Evolutionary conservation across 768 basidiomycete species (phyloP).

Genomic region (Megacollybia marginata): DNA sequence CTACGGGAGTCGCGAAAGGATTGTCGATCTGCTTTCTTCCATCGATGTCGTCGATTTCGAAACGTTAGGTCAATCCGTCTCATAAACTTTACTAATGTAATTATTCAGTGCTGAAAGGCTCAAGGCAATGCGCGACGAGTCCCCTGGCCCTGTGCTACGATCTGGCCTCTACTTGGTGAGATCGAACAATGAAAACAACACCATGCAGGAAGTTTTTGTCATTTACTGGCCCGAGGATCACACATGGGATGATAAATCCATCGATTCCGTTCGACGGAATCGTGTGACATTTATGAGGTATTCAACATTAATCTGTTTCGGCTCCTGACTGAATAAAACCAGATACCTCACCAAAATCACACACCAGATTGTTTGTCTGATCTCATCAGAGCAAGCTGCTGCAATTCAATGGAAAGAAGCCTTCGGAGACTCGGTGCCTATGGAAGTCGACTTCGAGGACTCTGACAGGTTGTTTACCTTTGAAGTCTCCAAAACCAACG

Average conservation of each 20-base stretch:
- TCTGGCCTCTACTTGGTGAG: conserved; percentile 45
- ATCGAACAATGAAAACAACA: conserved; percentile 1
- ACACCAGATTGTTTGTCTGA: conserved; percentile 45
- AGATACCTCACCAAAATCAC: conserved; percentile 56
- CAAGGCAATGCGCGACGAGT: conserved; percentile 8
- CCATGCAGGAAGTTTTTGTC: conserved; percentile 29
- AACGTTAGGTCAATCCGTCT: conserved; percentile 24
- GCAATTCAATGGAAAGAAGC: conserved; percentile 37
- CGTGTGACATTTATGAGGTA: conserved; percentile 59
- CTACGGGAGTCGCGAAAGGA: conserved; percentile 48
- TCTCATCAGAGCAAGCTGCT: conserved; percentile 39
- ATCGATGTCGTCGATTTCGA: conserved; percentile 27
- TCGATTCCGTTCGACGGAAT: conserved; percentile 39
- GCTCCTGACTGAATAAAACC: background rate
- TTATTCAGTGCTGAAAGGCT: conserved; percentile 13
- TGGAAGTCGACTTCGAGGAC: conserved; percentile 30
- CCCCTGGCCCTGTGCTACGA: conserved; percentile 24
- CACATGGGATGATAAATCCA: conserved; percentile 48
- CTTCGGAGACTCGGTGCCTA: conserved; percentile 10
- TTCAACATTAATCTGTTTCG: background rate
- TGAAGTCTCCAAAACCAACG: conserved; percentile 45
- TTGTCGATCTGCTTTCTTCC: conserved; percentile 35
- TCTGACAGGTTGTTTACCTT: conserved; percentile 45
- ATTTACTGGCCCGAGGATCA: conserved; percentile 57
- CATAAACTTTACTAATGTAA: background rate